These are phyloP conservation scores for Dionaea muscipula DNA, from an alignment of 179 eudicot species.

Conservation along the genomic window DNA sequence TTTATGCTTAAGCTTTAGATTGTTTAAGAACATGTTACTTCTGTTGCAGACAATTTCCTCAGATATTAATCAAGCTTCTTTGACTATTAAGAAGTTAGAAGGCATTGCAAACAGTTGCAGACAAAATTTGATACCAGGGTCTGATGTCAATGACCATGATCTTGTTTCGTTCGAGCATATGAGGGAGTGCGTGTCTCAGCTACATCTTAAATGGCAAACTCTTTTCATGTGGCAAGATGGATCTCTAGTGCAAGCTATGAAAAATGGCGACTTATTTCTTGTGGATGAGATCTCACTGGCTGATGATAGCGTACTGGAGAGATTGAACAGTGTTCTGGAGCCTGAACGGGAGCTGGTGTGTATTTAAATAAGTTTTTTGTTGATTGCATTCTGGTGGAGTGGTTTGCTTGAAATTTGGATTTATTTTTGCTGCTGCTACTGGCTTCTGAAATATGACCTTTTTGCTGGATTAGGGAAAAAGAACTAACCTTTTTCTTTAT, in stretches of 20 bases:
- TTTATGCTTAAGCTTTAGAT: neutral
- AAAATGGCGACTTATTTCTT: slow-evolving; percentile 72
- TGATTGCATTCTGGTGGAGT: neutral
- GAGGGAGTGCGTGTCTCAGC: slow-evolving; percentile 31
- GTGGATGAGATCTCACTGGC: slow-evolving; percentile 98
- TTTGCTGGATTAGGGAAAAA: too few species aligned
- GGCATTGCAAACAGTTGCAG: slow-evolving; percentile 35
- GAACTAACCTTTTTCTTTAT: too few species aligned
- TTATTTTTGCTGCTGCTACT: neutral
- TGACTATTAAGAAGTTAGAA: slow-evolving; percentile 40
- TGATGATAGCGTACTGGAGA: slow-evolving; percentile 95
- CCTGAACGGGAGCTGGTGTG: slow-evolving; percentile 90
- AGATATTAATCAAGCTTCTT: slow-evolving; percentile 61
- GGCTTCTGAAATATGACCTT: too few species aligned
- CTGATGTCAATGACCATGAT: slow-evolving; percentile 42
- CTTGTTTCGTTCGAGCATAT: slow-evolving; percentile 31
- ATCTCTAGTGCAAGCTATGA: slow-evolving; percentile 92
- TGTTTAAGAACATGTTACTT: slow-evolving; percentile 4
- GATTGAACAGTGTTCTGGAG: slow-evolving; percentile 93
- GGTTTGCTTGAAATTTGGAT: too few species aligned
- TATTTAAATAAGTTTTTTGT: neutral
- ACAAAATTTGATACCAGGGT: slow-evolving; percentile 23
- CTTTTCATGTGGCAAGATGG: slow-evolving; percentile 97
- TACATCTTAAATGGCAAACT: slow-evolving; percentile 71
- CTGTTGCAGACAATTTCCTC: slow-evolving; percentile 47